A percentile compares a stretch with the other conserved stretches of the same genome.
Evolutionary conservation across 2,329 filamentous ascomycete genomes (phyloP).

Genomic region (Albifimbria verrucaria): DNA sequence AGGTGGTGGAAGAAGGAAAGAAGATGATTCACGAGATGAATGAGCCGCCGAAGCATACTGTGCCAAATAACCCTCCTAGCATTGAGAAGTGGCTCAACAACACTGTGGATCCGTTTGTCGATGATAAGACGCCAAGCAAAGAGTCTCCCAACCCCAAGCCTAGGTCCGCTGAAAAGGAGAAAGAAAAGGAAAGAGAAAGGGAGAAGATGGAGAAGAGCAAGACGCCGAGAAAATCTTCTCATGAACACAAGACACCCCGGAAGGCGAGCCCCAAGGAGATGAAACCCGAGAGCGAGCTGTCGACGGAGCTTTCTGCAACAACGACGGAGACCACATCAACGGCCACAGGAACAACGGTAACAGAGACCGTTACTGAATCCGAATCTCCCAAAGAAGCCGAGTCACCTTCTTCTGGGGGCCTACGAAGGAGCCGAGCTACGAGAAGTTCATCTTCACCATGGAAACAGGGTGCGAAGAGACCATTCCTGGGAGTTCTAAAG

Average conservation of each 20-base stretch:
- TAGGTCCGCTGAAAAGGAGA: conserved; percentile 10
- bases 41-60: conserved; percentile 49
- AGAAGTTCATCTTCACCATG: conserved; percentile 45
- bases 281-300: neutral
- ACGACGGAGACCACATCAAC: conserved; percentile 9
- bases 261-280: conserved; percentile 5
- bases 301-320: neutral
- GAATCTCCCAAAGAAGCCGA: conserved; percentile 21
- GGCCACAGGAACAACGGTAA: neutral
- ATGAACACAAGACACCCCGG: neutral
- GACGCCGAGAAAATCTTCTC: neutral
- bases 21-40: conserved; percentile 62
- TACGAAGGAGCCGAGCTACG: conserved; percentile 56
- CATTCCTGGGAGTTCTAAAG: conserved; percentile 55
- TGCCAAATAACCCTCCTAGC: conserved; percentile 55
- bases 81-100: conserved; percentile 64
- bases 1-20: conserved; percentile 61
- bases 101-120: conserved; percentile 61
- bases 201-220: conserved; percentile 9
- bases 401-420: conserved; percentile 32
- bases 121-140: conserved; percentile 21
- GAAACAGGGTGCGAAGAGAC: conserved; percentile 45
- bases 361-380: conserved; percentile 9
- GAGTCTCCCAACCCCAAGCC: conserved; percentile 3
- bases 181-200: conserved; percentile 12